Conservation (phyloP, 495 filamentous ascomycete species). For the Xeromyces bisporus region DNA sequence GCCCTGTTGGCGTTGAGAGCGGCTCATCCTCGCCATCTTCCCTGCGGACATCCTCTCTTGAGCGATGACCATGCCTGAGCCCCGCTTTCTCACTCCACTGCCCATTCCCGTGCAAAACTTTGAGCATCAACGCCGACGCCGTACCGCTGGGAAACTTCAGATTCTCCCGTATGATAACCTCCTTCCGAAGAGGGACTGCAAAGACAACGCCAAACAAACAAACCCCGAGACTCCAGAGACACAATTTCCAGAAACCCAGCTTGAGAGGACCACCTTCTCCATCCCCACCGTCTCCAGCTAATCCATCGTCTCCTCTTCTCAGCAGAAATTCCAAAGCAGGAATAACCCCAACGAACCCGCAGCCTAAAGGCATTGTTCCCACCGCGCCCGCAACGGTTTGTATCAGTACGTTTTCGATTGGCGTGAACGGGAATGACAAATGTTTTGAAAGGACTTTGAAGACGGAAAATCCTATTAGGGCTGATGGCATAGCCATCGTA, state of each 20-base stretch:
- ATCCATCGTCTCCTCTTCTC: slow-evolving; percentile 46
- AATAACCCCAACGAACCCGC: slow-evolving; percentile 86
- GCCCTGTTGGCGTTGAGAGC: slow-evolving; percentile 2
- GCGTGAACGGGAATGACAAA: slow-evolving; percentile 64
- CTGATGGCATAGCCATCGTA: slow-evolving; percentile 82
- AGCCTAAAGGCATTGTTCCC: slow-evolving; percentile 92
- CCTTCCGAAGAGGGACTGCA: slow-evolving; percentile 68
- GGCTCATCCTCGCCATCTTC: slow-evolving; percentile 6
- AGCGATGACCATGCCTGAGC: slow-evolving; percentile 4
- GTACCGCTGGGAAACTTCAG: slow-evolving; percentile 89
- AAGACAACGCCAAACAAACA: slow-evolving; percentile 95
- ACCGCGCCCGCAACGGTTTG: slow-evolving; percentile 92
- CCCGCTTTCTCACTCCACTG: slow-evolving; percentile 12
- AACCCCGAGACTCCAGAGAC: slow-evolving; percentile 78
- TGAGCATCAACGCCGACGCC: slow-evolving; percentile 84
- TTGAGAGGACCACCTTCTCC: slow-evolving; percentile 51
- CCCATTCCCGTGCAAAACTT: slow-evolving; percentile 58
- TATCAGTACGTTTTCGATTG: slow-evolving; percentile 93
- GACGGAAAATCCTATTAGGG: slow-evolving; percentile 88
- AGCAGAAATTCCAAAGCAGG: slow-evolving; percentile 83
- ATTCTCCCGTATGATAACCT: slow-evolving; percentile 85
- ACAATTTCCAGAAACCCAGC: slow-evolving; percentile 55
- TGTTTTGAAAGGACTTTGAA: slow-evolving; percentile 65
- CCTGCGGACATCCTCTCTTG: slow-evolving; percentile 4
- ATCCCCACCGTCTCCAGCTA: slow-evolving; percentile 34